Conservation (phyloP, 768 basidiomycete species). For the Mrakia hoshinonis region DNA sequence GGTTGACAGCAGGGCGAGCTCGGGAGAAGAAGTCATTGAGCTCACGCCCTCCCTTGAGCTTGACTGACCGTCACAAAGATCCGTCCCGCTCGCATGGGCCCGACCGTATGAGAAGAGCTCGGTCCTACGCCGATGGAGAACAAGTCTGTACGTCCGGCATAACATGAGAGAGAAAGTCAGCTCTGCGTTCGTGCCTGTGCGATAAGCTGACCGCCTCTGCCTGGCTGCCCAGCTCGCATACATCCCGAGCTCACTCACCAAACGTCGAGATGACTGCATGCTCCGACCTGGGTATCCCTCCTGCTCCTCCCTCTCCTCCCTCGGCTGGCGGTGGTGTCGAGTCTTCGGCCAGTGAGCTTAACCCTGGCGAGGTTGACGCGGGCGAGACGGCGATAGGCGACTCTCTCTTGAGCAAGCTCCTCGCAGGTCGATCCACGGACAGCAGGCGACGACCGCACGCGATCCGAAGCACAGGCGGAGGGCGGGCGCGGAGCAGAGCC, state of each 20-base stretch:
- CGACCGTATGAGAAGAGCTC: constrained; percentile 59
- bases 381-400: too few species aligned
- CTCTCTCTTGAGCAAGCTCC: too few species aligned
- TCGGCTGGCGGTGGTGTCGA: too few species aligned
- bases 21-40: background rate
- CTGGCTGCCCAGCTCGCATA: background rate
- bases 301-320: background rate
- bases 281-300: constrained; percentile 2
- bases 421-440: too few species aligned
- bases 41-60: constrained; percentile 49
- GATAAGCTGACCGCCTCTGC: constrained; percentile 2
- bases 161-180: background rate
- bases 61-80: constrained; percentile 26
- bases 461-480: too few species aligned
- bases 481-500: too few species aligned
- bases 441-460: too few species aligned
- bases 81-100: constrained; percentile 55
- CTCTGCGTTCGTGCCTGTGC: background rate
- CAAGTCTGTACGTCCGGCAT: constrained; percentile 53
- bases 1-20: too few species aligned
- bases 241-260: constrained; percentile 36
- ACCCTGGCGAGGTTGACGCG: too few species aligned
- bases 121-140: constrained; percentile 68
- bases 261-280: constrained; percentile 82
- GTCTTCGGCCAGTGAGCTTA: too few species aligned